phyloP scores from a whole-genome alignment of 345 rosid species.

The Syzygium aromaticum region DNA sequence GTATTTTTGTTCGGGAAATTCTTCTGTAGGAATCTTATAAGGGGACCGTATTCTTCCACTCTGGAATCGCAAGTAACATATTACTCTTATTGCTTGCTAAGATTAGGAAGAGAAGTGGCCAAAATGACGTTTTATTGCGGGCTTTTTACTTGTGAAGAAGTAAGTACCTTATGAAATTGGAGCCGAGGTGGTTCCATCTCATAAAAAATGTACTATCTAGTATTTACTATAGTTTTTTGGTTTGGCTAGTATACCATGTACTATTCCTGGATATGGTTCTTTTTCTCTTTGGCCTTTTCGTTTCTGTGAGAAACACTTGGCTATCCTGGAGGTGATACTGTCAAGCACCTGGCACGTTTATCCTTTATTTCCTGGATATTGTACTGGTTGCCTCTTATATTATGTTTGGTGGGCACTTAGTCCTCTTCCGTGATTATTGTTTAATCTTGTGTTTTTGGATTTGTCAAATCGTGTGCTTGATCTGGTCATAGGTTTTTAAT shows the following conservation, averaged over 20 bases:
- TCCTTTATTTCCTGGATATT: not conserved
- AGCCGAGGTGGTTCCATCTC: not conserved
- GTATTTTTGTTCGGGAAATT: not conserved
- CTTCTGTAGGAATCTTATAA: not conserved
- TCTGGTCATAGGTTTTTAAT: not conserved
- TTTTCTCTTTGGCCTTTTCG: not conserved
- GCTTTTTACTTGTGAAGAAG: not conserved
- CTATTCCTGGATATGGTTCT: not conserved
- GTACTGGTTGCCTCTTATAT: not conserved
- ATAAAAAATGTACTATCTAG: not conserved
- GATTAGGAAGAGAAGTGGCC: not conserved
- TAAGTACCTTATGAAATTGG: not conserved
- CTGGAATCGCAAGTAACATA: not conserved
- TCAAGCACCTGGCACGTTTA: not conserved
- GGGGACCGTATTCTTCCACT: not conserved
- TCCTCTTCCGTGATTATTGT: not conserved
- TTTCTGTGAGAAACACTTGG: not conserved
- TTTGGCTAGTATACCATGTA: not conserved
- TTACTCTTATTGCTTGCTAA: not conserved
- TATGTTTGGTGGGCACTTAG: not conserved
- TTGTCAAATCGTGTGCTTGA: not conserved
- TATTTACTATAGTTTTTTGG: not conserved
- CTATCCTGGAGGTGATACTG: not conserved
- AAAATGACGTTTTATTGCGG: not conserved
- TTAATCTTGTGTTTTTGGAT: not conserved